Evolutionary conservation across 805 yeast genomes (phyloP).

Genomic region (Hemisphaericaspora nanyangensis): DNA sequence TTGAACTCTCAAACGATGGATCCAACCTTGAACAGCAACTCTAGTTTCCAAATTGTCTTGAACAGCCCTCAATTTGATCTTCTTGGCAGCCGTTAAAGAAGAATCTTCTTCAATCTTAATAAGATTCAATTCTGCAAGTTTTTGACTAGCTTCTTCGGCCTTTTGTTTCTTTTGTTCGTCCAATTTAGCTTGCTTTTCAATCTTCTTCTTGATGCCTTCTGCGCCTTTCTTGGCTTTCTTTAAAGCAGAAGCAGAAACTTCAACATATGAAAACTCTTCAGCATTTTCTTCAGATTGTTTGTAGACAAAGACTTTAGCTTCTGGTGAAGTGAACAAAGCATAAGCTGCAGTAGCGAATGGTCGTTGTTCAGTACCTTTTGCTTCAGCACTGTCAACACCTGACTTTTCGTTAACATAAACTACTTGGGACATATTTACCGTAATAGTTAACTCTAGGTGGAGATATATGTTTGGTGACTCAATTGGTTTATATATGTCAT

Average conservation of each 20-base stretch:
- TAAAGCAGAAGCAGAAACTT: conserved; percentile 84
- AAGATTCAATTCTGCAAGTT: conserved; percentile 69
- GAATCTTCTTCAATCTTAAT: conserved; percentile 72
- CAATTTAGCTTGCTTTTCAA: conserved; percentile 58
- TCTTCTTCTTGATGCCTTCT: conserved; percentile 82
- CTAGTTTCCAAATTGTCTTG: conserved; percentile 60
- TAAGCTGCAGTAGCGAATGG: conserved; percentile 85
- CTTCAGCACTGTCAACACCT: conserved; percentile 61
- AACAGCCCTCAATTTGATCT: conserved; percentile 59
- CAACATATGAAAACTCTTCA: conserved; percentile 54
- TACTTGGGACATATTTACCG: conserved; percentile 9
- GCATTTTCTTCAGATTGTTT: conserved; percentile 52
- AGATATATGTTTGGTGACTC: too few species aligned
- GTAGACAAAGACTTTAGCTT: conserved; percentile 56
- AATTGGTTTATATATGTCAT: too few species aligned
- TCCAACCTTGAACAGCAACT: conserved; percentile 87
- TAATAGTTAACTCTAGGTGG: too few species aligned
- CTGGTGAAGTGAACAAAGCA: conserved; percentile 57
- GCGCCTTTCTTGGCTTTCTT: conserved; percentile 97
- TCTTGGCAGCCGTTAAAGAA: conserved; percentile 65
- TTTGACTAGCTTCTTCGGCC: conserved; percentile 58
- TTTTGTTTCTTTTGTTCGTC: conserved; percentile 60
- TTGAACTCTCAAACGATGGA: conserved; percentile 89
- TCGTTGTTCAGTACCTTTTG: conserved; percentile 57
- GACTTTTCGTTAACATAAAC: conserved; percentile 70